phyloP scores from a whole-genome alignment of 352 stramenopile genomes.

The Hyaloperonospora brassicae region DNA sequence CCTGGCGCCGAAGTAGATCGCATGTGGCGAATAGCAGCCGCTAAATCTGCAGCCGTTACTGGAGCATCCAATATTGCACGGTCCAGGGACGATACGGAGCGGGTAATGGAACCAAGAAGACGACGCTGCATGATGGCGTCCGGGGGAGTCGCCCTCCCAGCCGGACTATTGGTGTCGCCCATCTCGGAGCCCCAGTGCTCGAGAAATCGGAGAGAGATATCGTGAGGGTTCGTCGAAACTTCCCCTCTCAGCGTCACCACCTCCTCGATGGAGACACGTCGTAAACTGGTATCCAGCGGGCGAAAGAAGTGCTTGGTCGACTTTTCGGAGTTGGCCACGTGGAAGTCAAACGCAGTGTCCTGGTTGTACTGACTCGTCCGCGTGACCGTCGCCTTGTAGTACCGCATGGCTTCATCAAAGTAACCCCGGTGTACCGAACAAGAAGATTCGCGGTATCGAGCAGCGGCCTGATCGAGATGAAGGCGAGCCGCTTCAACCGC shows the following conservation, averaged over 20 bases:
- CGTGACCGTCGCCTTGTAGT: background rate
- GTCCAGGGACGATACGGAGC: background rate
- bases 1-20: background rate
- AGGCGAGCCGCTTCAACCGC: background rate
- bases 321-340: background rate
- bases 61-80: background rate
- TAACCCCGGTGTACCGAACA: background rate
- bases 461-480: conserved; percentile 1
- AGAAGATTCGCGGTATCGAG: background rate
- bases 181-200: background rate
- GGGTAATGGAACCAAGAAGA: background rate
- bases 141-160: background rate
- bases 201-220: background rate
- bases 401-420: background rate
- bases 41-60: background rate
- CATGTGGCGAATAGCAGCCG: background rate
- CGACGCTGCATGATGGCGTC: background rate
- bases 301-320: background rate
- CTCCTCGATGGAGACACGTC: background rate
- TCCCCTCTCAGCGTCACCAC: background rate
- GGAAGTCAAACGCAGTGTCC: conserved; percentile 3
- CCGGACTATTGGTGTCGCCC: background rate
- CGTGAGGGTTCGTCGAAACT: background rate
- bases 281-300: background rate
- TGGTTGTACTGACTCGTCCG: background rate